Evolutionary conservation across 2,329 filamentous ascomycete species (phyloP), one percentile per base, ranked within the genome.

Genomic region (Fusarium brevicatenulatum): DNA sequence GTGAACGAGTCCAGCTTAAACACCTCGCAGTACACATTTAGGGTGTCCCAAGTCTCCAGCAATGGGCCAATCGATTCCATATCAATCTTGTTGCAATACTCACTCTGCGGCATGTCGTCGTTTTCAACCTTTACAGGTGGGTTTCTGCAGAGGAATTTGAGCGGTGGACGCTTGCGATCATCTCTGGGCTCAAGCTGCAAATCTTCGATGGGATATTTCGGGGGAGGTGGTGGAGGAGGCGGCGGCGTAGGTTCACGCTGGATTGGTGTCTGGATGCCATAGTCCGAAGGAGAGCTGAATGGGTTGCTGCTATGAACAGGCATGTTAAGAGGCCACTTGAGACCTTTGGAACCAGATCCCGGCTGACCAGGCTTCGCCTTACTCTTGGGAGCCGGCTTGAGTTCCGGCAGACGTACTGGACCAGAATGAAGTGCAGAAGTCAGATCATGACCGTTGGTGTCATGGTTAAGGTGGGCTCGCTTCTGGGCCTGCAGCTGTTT

Each of bases 11-110:
- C 96, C 32, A 99, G 87, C 78, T 94, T 90, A 79, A 97, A 97
- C 23, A 98, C 92, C 78, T 97, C 94, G 79, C 95, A 97, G 80
- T 98, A 98, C n/a, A 99, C 95, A 78, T 98, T 99, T 39, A 99
- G 87, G 0, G 95, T 98, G 77, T 98, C 95, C 96, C 96, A 99
- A 0, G 93, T 94, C 82, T 98, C 95, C 30, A 99, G 84, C 21
- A 98, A 85, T 5, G 91, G 88, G 1, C 95, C 95, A n/a, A 98
- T 90, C 7, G 94, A 95, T 76, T 92, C 91, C 90, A 95, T 96
- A 25, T 91, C 84, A 60, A 98, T 90, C 43, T 91, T 89, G 21
- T 78, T 70, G 18, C 75, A 68, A 4, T 66, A 52, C 16, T 66
- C 54, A 39, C 52, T 58, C 37, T 72, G 68, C 4, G 71, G 49